Evolutionary conservation across 768 basidiomycete species (phyloP), one percentile per base, ranked within the genome.

Genomic region (Crassisporium funariophilum): DNA sequence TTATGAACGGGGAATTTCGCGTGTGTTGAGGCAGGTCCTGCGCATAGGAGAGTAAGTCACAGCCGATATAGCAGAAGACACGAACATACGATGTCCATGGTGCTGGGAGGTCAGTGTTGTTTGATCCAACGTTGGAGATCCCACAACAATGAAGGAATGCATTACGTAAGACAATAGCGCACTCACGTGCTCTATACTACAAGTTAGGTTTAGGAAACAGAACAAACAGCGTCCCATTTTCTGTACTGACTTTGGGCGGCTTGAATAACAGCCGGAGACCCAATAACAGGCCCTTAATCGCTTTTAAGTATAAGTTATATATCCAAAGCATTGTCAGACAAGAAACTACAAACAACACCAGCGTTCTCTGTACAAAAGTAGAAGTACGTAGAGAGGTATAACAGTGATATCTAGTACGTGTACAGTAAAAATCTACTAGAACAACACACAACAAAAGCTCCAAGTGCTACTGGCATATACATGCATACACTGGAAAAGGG

Each of bases 61-160:
- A 29, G 27, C 24, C 35, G 31, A 9, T 16, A 2, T 15, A 36
- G 35, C 11, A 12, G 22, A 9, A 31, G 42, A 22, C 17, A 27
- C 29, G 27, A n/a, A 55, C 60, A 23, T 49, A 61, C 61, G 34
- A 59, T 46, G 41, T 62, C 56, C 62, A 63, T 61, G 50, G 21
- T 23, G 25, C 38, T 16, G 41, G 22, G 23, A 42, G 27, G 42
- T 31, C 29, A 31, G 11, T 11, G n/a, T n/a, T 31, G 29, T 31
- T 31, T 7, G 13, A 29, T 7, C 8, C 27, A 29, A 29, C 27
- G 7, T 10, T 11, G 29, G n/a, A 31, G n/a, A n/a, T n/a, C 29
- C 10, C 29, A 7, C 7, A 13, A 29, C 27, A 29, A 29, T 29
- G 13, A 29, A 31, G 11, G 5, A 31, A 11, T 5, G 29, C 29